These are phyloP conservation scores for Eimeria praecox DNA, from an alignment of 169 alveolate species.

Conservation along the genomic window DNA sequence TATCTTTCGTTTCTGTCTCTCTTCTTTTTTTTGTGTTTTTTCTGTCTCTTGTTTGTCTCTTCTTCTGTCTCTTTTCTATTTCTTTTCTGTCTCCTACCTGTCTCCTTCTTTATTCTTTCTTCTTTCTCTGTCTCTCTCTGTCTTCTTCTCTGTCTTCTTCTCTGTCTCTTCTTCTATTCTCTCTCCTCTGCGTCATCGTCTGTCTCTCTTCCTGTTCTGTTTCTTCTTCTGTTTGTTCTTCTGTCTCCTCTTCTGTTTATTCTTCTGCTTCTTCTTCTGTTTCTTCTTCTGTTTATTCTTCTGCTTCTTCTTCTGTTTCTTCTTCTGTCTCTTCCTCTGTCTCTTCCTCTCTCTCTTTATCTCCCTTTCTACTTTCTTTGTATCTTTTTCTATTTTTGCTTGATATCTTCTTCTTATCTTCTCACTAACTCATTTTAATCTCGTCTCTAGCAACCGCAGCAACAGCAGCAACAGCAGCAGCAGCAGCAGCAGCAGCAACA, in stretches of 20 bases:
- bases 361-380: no score
- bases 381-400: no score
- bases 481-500: neutral
- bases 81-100: no score
- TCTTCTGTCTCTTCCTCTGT: neutral
- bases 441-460: neutral
- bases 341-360: neutral
- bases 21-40: neutral
- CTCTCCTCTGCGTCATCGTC: neutral
- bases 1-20: neutral
- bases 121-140: neutral
- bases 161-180: neutral
- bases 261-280: no score
- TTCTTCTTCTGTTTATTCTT: neutral
- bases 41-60: neutral
- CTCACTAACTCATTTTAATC: neutral
- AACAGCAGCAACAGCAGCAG: no score
- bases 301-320: neutral
- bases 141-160: neutral
- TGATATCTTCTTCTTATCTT: no score
- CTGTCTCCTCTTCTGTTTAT: no score
- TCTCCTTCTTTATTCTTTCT: neutral
- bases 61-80: no score
- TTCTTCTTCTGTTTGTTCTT: no score
- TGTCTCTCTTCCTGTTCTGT: no score